Percentiles rank a stretch among this genome's conserved stretches.
These are phyloP conservation scores for Graphium sp. DNA, from an alignment of 2,329 filamentous ascomycete species.

Conservation along the genomic window DNA sequence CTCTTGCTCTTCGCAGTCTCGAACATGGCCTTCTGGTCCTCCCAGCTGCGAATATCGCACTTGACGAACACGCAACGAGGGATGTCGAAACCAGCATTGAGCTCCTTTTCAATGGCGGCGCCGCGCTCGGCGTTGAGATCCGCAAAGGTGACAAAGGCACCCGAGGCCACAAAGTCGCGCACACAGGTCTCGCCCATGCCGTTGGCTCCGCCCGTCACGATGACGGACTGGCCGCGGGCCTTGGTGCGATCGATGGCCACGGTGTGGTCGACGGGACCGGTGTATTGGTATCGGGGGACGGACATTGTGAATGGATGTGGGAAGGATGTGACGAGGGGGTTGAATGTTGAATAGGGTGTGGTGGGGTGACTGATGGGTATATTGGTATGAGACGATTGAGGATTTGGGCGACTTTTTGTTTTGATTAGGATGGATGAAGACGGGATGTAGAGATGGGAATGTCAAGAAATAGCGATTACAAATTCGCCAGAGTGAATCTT, in stretches of 20 bases:
- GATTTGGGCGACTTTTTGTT: no score
- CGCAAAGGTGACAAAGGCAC: conserved; percentile 22
- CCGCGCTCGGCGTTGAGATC: conserved; percentile 18
- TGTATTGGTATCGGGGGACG: conserved; percentile 12
- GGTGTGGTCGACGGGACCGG: conserved; percentile 16
- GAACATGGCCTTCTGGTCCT: conserved; percentile 22
- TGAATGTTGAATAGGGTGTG: neutral
- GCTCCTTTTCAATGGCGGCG: conserved; percentile 13
- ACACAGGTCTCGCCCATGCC: conserved; percentile 21
- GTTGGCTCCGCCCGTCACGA: conserved; percentile 28
- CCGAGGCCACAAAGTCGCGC: conserved; percentile 15
- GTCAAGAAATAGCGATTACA: no score
- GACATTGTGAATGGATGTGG: conserved; percentile 6
- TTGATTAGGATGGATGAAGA: no score
- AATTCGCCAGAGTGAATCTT: no score
- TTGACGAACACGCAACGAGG: conserved; percentile 15
- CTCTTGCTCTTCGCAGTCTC: conserved; percentile 17
- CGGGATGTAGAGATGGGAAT: no score
- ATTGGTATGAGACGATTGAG: no score
- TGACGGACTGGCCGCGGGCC: conserved; percentile 23
- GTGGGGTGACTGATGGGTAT: neutral
- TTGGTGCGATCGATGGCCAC: conserved; percentile 16
- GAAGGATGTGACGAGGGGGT: neutral
- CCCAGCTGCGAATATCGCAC: conserved; percentile 24
- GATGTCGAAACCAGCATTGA: conserved; percentile 9